Base-by-base conservation (phyloP, 176 grass and related monocot species). In the Aegilops tauschii region DNA sequence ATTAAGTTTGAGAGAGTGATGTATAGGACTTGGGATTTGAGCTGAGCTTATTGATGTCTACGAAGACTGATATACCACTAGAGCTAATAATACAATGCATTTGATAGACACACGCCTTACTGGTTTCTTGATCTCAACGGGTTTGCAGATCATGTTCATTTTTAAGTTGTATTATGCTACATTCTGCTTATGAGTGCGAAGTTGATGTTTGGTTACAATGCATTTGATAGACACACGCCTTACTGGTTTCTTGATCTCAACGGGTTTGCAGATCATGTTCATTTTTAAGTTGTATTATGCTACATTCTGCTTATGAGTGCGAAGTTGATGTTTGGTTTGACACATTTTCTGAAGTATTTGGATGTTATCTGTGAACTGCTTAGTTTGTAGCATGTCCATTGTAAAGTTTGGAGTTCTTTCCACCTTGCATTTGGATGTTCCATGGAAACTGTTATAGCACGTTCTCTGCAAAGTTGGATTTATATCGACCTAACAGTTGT, bases 391-490 rank as follows among this genome's bases (percentile, higher is more conserved):
- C 11, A 6, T 59, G 20, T 20, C 23, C 32, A 42, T 14, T 65
- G 17, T 37, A 82, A 67, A 58, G 6, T 66, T 64, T 87, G 61
- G 7, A 82, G 6, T 59, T 56, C 2, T 67, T 6, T 64, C 17
- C 37, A 42, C 5, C 71, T 58, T 58, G 64, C 1, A 12, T 59
- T 27, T 82, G 32, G 12, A 80, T 85, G 9, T 75, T 42, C 13
- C 12, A 21, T 68, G 35, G 78, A n/a, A 18, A 52, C 3, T 81
- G 54, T 37, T 62, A 45, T 11, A 72, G 54, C 2, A 0, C 49
- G 11, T 87, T 81, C 14, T 36, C 80, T 68, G 12, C 31, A 37
- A 37, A 54, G 47, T 58, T 71, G 31, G 30, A 71, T 82, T 82
- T 39, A 16, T 82, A 54, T 82, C 21, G 34, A 16, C 65, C 45